Percentiles rank a stretch among this genome's conserved stretches.
phyloP scores from a whole-genome alignment of 1,284 basidiomycete species.

The Amylostereum areolatum region DNA sequence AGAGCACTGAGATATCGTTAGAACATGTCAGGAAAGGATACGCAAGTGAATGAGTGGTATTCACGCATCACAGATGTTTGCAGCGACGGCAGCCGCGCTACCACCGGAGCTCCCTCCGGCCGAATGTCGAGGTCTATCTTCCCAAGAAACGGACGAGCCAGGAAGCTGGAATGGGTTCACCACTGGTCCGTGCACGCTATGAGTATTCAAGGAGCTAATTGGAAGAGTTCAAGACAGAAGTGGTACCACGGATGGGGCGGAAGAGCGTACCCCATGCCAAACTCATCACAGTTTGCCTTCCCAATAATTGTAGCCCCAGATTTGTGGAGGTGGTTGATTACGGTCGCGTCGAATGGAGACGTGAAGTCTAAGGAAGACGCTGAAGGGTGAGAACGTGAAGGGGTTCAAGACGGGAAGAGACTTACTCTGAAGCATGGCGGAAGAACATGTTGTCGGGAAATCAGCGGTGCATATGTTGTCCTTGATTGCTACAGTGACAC shows the following conservation, averaged over 20 bases:
- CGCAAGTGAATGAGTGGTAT: conserved; percentile 20
- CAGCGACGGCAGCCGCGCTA: conserved; percentile 77
- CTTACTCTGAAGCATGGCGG: conserved; percentile 63
- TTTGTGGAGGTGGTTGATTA: conserved; percentile 57
- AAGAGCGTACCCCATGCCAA: conserved; percentile 86
- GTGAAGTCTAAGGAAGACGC: conserved; percentile 48
- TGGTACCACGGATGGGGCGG: conserved; percentile 10
- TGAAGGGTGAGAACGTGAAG: not conserved
- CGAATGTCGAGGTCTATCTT: conserved; percentile 43
- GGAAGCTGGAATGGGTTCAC: conserved; percentile 60
- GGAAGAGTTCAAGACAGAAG: conserved; percentile 3
- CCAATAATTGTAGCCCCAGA: conserved; percentile 75
- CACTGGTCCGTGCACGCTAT: conserved; percentile 71
- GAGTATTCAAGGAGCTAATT: conserved; percentile 63
- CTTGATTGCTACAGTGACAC: conserved; percentile 65
- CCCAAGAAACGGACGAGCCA: conserved; percentile 16
- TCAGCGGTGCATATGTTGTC: conserved; percentile 77
- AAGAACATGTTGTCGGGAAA: conserved; percentile 77
- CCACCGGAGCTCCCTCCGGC: conserved; percentile 85
- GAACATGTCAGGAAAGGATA: not conserved
- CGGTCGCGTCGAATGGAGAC: conserved; percentile 87
- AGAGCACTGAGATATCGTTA: conserved; percentile 56
- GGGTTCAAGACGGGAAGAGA: conserved; percentile 1
- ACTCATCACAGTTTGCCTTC: conserved; percentile 96
- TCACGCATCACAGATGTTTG: conserved; percentile 75